Evolutionary conservation across 2,329 filamentous ascomycete genomes (phyloP).

Genomic region (Podosphaera xanthii): DNA sequence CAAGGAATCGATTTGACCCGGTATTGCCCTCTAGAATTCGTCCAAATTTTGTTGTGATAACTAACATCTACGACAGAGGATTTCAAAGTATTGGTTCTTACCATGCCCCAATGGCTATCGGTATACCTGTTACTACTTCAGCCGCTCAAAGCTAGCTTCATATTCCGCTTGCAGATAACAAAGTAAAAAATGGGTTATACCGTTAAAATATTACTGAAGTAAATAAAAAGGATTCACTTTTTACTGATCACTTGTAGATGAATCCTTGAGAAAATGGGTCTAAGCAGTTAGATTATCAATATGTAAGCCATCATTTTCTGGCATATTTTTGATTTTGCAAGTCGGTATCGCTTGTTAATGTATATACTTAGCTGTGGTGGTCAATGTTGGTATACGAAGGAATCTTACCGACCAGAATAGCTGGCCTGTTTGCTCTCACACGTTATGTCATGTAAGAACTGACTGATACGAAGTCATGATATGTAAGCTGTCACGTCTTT

Average conservation of each 20-base stretch:
- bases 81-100: slow-evolving; percentile 43
- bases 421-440: neutral
- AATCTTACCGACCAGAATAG: neutral
- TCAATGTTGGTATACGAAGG: neutral
- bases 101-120: slow-evolving; percentile 19
- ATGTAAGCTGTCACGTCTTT: neutral
- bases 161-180: neutral
- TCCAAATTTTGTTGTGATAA: neutral
- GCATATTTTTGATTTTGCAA: neutral
- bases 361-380: neutral
- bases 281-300: neutral
- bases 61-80: slow-evolving; percentile 20
- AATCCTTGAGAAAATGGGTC: neutral
- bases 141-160: neutral
- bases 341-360: neutral
- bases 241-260: neutral
- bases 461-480: neutral
- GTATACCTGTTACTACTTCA: neutral
- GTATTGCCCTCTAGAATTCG: slow-evolving; percentile 5
- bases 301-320: neutral
- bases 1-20: slow-evolving; percentile 15
- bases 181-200: too few relatives aligned
- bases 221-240: neutral
- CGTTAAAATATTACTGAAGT: neutral
- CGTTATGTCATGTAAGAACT: neutral